These are phyloP conservation scores for Cetradonia linearis DNA, from an alignment of 495 filamentous ascomycete genomes.

Conservation along the genomic window DNA sequence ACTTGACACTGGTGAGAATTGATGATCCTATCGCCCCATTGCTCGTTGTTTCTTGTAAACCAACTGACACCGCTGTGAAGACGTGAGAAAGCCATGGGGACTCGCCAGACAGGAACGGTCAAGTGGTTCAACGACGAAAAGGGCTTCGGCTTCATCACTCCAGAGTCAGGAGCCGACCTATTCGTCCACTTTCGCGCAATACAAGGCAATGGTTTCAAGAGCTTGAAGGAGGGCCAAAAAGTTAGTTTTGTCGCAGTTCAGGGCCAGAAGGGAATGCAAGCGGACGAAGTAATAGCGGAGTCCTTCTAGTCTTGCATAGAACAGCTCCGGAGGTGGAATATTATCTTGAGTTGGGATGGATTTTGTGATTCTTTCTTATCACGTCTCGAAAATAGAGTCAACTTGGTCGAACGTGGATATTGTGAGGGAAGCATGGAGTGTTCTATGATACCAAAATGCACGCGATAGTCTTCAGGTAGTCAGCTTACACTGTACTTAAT, in stretches of 20 bases:
- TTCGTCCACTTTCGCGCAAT: slow-evolving; percentile 19
- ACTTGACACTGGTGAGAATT: not conserved
- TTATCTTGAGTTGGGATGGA: too few relatives aligned
- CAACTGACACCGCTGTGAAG: not conserved
- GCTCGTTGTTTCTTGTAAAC: not conserved
- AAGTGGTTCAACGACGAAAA: slow-evolving; percentile 22
- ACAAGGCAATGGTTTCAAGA: slow-evolving; percentile 13
- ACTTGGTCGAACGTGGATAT: not conserved
- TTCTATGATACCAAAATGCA: not conserved
- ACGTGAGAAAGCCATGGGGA: not conserved
- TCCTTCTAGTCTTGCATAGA: not conserved
- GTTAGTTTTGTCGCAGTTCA: slow-evolving; percentile 15
- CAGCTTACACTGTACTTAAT: not conserved
- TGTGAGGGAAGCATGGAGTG: not conserved
- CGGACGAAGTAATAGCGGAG: slow-evolving; percentile 14
- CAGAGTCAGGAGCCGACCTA: slow-evolving; percentile 14
- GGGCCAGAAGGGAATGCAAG: slow-evolving; percentile 20
- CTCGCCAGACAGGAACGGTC: slow-evolving; percentile 16
- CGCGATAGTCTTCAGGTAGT: not conserved
- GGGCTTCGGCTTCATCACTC: slow-evolving; percentile 20
- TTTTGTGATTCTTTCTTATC: not conserved
- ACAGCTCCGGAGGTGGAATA: not conserved
- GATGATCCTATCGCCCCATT: not conserved
- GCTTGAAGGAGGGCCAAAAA: slow-evolving; percentile 17
- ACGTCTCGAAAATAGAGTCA: not conserved